These are phyloP conservation scores for Sindora glabra DNA, from an alignment of 306 rosid genomes.

Conservation along the genomic window DNA sequence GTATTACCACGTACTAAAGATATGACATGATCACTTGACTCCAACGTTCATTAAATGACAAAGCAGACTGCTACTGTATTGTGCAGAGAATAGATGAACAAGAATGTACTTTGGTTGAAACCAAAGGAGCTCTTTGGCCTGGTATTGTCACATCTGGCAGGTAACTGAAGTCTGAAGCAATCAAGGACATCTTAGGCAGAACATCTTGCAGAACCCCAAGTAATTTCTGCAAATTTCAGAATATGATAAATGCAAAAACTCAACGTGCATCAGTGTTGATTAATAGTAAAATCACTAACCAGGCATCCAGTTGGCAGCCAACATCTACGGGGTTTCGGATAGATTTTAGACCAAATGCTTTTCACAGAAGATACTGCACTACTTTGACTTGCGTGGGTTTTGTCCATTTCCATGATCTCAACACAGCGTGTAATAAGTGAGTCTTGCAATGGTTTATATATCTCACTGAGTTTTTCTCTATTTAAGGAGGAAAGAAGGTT, in stretches of 20 bases:
- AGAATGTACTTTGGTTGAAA: slow-evolving; percentile 74
- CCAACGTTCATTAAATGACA: slow-evolving; percentile 3
- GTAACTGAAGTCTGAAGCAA: slow-evolving; percentile 89
- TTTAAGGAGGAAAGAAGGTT: background rate
- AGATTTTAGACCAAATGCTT: slow-evolving; percentile 74
- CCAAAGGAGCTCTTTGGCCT: slow-evolving; percentile 96
- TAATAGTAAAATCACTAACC: slow-evolving; percentile 44
- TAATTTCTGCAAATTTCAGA: slow-evolving; percentile 53
- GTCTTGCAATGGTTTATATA: slow-evolving; percentile 77
- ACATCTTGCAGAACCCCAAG: slow-evolving; percentile 73
- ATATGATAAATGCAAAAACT: slow-evolving; percentile 12
- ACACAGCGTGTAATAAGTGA: slow-evolving; percentile 59
- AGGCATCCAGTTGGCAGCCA: slow-evolving; percentile 97
- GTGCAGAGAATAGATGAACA: slow-evolving; percentile 6
- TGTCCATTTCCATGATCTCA: slow-evolving; percentile 55
- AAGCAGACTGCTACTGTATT: slow-evolving; percentile 8
- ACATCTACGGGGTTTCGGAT: slow-evolving; percentile 77
- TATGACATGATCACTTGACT: background rate
- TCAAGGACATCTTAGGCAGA: slow-evolving; percentile 93
- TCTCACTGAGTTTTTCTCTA: slow-evolving; percentile 48
- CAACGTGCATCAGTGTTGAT: background rate
- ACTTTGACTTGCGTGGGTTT: slow-evolving; percentile 31
- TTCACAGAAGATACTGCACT: slow-evolving; percentile 33
- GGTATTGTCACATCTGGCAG: slow-evolving; percentile 80
- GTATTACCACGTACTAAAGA: too few relatives aligned